Evolutionary conservation across 495 filamentous ascomycete species (phyloP).

Genomic region (Trypethelium eluteriae): DNA sequence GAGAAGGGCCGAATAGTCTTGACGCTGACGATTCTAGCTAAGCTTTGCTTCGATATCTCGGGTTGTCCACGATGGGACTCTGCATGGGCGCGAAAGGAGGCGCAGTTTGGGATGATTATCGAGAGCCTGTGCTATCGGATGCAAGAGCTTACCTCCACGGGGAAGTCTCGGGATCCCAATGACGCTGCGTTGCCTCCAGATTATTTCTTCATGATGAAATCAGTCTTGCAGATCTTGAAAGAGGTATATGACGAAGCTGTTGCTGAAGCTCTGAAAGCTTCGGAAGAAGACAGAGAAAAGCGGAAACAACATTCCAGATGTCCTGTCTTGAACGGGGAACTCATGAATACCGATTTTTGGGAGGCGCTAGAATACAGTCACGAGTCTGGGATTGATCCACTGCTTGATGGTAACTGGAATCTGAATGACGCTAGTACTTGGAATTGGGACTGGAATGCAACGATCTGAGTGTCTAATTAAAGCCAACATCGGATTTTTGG

Average conservation of each 20-base stretch:
- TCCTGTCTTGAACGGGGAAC: neutral
- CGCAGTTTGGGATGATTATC: neutral
- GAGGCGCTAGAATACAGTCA: neutral
- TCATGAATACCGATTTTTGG: neutral
- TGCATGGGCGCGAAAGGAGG: neutral
- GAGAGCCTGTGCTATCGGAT: neutral
- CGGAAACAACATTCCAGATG: neutral
- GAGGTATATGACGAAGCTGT: neutral
- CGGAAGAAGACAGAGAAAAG: neutral
- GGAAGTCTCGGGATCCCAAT: neutral
- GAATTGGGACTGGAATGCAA: constrained; percentile 3
- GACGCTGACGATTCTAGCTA: neutral
- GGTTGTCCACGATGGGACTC: neutral
- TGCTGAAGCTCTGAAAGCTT: neutral
- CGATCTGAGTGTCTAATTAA: neutral
- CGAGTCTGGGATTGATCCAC: neutral
- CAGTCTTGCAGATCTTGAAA: neutral
- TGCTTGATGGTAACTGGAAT: neutral
- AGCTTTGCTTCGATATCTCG: neutral
- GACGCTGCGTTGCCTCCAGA: neutral
- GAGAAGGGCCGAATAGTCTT: neutral
- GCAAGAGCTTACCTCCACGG: neutral
- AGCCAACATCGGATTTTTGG: neutral
- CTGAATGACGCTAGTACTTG: neutral
- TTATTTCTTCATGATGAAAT: neutral